Base-by-base conservation (phyloP, 2,329 filamentous ascomycete species). In the Diaporthe capsici region DNA sequence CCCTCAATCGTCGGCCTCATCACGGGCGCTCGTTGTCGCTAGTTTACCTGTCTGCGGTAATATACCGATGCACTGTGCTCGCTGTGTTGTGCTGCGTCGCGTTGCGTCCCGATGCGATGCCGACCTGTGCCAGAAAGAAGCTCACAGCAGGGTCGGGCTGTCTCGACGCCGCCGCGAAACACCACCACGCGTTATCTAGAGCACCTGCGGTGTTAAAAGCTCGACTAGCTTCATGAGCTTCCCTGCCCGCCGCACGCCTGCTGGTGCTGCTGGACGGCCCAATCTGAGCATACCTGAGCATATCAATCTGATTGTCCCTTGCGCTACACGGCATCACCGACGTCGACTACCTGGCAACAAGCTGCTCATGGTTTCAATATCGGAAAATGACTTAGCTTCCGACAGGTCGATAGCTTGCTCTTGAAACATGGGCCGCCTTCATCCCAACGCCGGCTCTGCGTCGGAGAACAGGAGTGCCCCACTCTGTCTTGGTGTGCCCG, bases 381-480 rank as follows among this genome's bases (percentile, higher is more conserved):
- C 65, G 65, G 65, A 42, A 55, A 70, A 70, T 55, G 49, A 55
- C 65, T 70, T 20, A n/a, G 22, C 65, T 70, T 70, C 65, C 65
- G 65, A 70, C 65, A 42, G 65, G 65, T 55, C 49, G n/a, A 70
- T 55, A 55, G 65, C 65, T 39, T 55, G n/a, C 65, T 70, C 49
- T 55, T 70, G 65, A 70, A 70, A 70, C 65, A 70, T 70, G 65
- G 49, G 47, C 65, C 49, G 10, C 65, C 49, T 70, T 70, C 65
- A n/a, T 70, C 65, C 65, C 65, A 70, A 55, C 65, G 65, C 65
- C 65, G 49, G 25, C 49, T 28, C 65, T 70, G 65, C 65, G 9
- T 70, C 65, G 65, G 65, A 55, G 49, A 12, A 70, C 65, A 70
- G 22, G 25, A 53, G 65, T 42, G 65, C 65, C 65, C 65, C 65